Evolutionary conservation across 2,329 filamentous ascomycete species (phyloP).

Genomic region (Hypoxylon sp.): DNA sequence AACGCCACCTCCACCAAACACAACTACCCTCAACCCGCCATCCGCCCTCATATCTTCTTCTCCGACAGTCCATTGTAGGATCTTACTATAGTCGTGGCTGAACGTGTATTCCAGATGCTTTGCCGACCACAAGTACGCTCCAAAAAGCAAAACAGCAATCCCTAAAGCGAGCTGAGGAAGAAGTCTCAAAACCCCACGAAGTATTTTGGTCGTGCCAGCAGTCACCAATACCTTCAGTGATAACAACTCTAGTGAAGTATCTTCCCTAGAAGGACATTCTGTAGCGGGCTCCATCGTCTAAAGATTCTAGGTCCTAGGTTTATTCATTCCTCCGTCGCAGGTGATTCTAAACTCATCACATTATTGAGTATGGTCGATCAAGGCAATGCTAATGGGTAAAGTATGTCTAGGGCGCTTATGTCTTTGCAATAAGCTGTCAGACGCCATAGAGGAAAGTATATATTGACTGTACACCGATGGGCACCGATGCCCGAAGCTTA

Average conservation of each 20-base stretch:
- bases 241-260: conserved; percentile 26
- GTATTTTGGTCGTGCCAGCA: conserved; percentile 32
- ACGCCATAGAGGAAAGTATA: conserved; percentile 7
- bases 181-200: conserved; percentile 39
- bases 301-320: background rate
- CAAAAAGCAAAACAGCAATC: conserved; percentile 35
- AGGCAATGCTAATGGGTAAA: background rate
- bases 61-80: conserved; percentile 26
- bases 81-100: conserved; percentile 20
- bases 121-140: conserved; percentile 37
- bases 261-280: conserved; percentile 12
- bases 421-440: background rate
- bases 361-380: background rate
- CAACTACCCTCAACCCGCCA: conserved; percentile 61
- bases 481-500: background rate
- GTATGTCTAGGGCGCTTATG: too few relatives aligned
- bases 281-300: conserved; percentile 9
- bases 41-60: conserved; percentile 20
- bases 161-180: conserved; percentile 38
- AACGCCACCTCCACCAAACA: conserved; percentile 64
- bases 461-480: background rate
- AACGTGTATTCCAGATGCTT: conserved; percentile 16
- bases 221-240: conserved; percentile 30
- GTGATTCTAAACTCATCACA: background rate
- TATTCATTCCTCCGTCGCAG: background rate